Percentiles rank a stretch among this genome's conserved stretches.
These are phyloP conservation scores for Fusarium neocosmosporiellum DNA, from an alignment of 2,329 filamentous ascomycete genomes.

Conservation along the genomic window DNA sequence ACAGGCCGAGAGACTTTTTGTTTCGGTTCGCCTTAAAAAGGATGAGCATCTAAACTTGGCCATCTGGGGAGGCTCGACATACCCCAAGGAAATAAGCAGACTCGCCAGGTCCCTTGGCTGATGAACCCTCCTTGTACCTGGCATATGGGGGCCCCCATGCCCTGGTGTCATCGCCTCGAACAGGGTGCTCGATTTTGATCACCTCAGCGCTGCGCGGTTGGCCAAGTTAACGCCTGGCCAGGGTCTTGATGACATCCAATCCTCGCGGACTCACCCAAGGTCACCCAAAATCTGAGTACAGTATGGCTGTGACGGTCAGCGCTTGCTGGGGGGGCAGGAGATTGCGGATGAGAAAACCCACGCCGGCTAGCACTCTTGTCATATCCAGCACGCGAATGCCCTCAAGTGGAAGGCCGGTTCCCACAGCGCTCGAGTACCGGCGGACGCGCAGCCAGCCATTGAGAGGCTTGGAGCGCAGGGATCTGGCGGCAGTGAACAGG, in stretches of 20 bases:
- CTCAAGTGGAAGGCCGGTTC: conserved; percentile 71
- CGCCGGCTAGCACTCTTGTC: conserved; percentile 94
- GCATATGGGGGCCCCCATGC: conserved; percentile 98
- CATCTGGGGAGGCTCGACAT: conserved; percentile 39
- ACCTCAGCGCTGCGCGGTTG: conserved; percentile 79
- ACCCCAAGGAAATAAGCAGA: conserved; percentile 95
- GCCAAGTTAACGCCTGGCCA: conserved; percentile 19
- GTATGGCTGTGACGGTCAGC: conserved; percentile 75
- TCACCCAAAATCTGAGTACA: conserved; percentile 97
- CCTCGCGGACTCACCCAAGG: conserved; percentile 75
- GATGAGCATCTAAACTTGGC: conserved; percentile 25
- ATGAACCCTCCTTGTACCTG: conserved; percentile 71
- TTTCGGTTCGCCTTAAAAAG: conserved; percentile 85
- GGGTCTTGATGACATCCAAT: conserved; percentile 4
- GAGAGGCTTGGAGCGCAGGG: conserved; percentile 30
- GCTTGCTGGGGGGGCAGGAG: neutral
- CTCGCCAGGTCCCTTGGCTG: conserved; percentile 79
- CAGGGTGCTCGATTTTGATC: conserved; percentile 96
- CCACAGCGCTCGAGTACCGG: conserved; percentile 45
- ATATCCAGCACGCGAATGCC: conserved; percentile 94
- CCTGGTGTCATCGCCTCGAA: conserved; percentile 90
- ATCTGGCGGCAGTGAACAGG: conserved; percentile 28
- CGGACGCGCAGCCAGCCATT: conserved; percentile 38
- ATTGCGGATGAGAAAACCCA: conserved; percentile 59
- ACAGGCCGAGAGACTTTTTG: conserved; percentile 93